Base-by-base conservation (phyloP, 495 filamentous ascomycete species). In the Aspergillus sparsus region DNA sequence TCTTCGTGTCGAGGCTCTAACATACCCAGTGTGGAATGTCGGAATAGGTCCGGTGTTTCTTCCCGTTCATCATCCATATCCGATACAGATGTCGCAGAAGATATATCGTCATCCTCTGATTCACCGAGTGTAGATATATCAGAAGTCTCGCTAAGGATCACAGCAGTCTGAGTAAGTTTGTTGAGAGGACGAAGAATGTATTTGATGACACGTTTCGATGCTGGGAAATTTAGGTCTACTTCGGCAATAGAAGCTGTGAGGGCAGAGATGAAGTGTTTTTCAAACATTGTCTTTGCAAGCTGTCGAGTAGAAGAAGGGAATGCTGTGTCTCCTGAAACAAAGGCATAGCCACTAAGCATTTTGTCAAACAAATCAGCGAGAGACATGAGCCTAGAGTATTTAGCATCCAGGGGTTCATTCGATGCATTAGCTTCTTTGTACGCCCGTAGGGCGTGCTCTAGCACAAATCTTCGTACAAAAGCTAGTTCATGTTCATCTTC, bases 41-140 rank as follows among this genome's bases (percentile, higher is more conserved):
- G 87, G 75, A 96, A 98, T 7, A 99, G 84, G 77, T 99, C 95
- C 18, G 94, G 94, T 7, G 95, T 98, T 69, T 98, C 93, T 71
- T 98, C 94, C 16, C 95, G 89, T 58, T 91, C 88, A 66, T 92
- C 89, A 34, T 92, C 91, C 35, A 90, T 77, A 53, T 96, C 91
- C 7, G 92, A 95, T 45, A 95, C 84, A 0, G 94, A 97, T 9
- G 93, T 92, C 31, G 93, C 87, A 18, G 91, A 92, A 6, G 88
- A 89, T 32, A 96, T 91, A 39, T 97, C 95, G 55, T 95, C 93
- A 41, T 95, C 93, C 35, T 91, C 83, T 6, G 82, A 83, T 58
- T 89, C 86, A 13, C 87, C 86, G 33, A 85, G 77, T 32, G 83
- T 79, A 3, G 84, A 83, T 47, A 93, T 85, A 60, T 92, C 90